Evolutionary conservation across 768 basidiomycete species (phyloP), one percentile per base, ranked within the genome.

Genomic region (Naganishia vaughanmartiniae): DNA sequence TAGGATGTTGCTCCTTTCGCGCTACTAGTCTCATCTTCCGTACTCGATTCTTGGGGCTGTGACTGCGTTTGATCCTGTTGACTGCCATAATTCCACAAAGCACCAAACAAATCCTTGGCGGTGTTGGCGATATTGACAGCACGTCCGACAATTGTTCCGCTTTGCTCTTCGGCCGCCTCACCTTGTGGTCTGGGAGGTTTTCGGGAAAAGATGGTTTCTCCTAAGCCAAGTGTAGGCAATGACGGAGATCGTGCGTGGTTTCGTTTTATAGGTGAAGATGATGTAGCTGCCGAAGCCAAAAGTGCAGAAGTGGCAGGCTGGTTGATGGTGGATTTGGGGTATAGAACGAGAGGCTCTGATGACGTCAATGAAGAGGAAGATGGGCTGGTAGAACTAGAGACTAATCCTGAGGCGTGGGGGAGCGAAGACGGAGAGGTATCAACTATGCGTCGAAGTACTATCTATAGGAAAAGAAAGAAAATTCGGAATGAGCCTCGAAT

Each of bases 101-200:
- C 83, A 26, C 90, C 89, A 24, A 93, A 77, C 74, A 89, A 88
- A 54, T 90, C 89, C 24, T 90, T 88, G 1, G 92, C 92, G 65
- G 85, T 88, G 54, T 87, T 88, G 70, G 93, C 89, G 48, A 93
- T 90, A 66, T 89, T 90, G 24, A 88, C 90, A 28, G 91, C 88
- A 57, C 86, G 83, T 19, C 86, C 85, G 28, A 86, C 86, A 26
- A 89, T 81, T 45, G 83, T 85, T 5, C 83, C 84, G 26, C 77
- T 78, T 60, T 76, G 79, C 55, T 74, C 77, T 17, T 75, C 73
- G 53, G 72, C 70, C 39, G 26, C 74, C 71, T 4, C 72, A 34
- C 51, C 12, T 10, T 68, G 71, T 69, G 69, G 66, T 65, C 45
- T 74, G 65, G 45, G 73, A 55, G 31, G 71, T 63, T 46, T 69